Conservation (phyloP, 306 rosid genomes). For the Acmispon strigosus region DNA sequence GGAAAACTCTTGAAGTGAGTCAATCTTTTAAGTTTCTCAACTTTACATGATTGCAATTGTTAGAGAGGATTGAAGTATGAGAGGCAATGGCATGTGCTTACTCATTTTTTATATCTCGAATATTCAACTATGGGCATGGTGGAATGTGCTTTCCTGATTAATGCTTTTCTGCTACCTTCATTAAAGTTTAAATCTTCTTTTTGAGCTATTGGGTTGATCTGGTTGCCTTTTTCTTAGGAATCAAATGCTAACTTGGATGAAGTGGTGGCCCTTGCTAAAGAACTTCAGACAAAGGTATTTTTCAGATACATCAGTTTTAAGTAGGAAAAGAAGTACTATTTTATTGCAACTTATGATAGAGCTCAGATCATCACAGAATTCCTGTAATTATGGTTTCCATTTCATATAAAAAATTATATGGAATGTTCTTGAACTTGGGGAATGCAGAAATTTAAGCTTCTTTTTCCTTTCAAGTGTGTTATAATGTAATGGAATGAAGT, state of each 20-base stretch:
- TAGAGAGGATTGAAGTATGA: not conserved
- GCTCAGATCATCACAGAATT: not conserved
- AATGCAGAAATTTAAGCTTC: not conserved
- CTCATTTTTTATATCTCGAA: slow-evolving; percentile 2
- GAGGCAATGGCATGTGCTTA: slow-evolving; percentile 1
- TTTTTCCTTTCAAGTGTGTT: not conserved
- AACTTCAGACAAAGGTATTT: slow-evolving; percentile 77
- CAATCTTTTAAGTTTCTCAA: not conserved
- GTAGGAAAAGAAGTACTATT: not conserved
- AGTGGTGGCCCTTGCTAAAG: slow-evolving; percentile 79
- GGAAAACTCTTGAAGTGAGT: slow-evolving; percentile 60
- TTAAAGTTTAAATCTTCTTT: not conserved
- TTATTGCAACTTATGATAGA: not conserved
- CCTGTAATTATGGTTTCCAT: not conserved
- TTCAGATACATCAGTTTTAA: not conserved
- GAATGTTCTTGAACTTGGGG: not conserved
- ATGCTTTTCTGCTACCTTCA: not conserved
- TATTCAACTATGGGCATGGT: not conserved
- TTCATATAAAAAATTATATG: not conserved
- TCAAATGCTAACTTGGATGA: slow-evolving; percentile 88
- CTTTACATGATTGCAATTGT: not conserved
- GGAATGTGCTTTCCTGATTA: not conserved
- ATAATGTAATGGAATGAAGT: not conserved
- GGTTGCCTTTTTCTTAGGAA: slow-evolving; percentile 46
- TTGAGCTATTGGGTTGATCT: slow-evolving; percentile 12